Evolutionary conservation across 2,329 filamentous ascomycete genomes (phyloP).

Genomic region (Bretziella fagacearum): DNA sequence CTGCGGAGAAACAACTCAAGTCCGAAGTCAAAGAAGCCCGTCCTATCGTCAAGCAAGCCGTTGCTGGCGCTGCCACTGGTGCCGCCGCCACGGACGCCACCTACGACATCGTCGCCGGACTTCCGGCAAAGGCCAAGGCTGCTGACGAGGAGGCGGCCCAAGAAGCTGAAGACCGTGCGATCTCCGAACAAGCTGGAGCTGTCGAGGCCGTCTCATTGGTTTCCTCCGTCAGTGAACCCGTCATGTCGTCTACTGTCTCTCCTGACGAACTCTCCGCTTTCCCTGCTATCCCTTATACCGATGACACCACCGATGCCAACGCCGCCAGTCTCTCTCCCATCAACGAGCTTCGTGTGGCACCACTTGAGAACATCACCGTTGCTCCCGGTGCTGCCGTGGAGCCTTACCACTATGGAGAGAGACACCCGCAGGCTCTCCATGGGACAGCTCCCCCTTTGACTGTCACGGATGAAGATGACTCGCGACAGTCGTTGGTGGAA

Average conservation of each 20-base stretch:
- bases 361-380: not conserved
- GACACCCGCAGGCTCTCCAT: not conserved
- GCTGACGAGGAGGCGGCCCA: too few species aligned
- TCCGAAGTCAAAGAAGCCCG: constrained; percentile 12
- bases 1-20: constrained; percentile 32
- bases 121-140: not conserved
- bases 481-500: constrained; percentile 1
- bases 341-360: not conserved
- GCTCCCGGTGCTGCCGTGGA: not conserved
- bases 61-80: not conserved
- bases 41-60: constrained; percentile 17
- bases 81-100: not conserved
- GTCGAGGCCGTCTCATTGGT: not conserved
- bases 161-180: not conserved
- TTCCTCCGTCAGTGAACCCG: not conserved
- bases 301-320: constrained; percentile 2
- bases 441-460: not conserved
- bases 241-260: constrained; percentile 6
- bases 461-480: not conserved
- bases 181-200: not conserved
- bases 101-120: not conserved
- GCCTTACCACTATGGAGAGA: not conserved
- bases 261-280: constrained; percentile 5
- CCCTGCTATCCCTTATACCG: not conserved
- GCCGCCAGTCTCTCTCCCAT: not conserved